Conservation (phyloP, 495 filamentous ascomycete species). For the Evernia prunastri region DNA sequence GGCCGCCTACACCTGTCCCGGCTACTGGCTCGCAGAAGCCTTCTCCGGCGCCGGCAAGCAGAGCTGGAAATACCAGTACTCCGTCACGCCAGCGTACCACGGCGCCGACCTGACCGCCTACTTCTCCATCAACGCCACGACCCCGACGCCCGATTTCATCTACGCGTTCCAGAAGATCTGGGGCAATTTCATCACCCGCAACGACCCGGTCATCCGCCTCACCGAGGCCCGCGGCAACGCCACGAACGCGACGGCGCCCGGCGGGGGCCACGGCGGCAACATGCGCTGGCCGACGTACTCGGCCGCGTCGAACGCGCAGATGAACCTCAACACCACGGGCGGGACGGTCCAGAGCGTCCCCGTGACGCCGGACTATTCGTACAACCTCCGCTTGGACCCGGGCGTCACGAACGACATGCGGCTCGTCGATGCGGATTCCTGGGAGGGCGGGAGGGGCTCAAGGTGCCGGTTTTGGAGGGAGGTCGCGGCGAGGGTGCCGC, state of each 20-base stretch:
- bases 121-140: conserved; percentile 34
- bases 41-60: conserved; percentile 34
- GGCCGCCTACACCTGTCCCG: conserved; percentile 52
- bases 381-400: conserved; percentile 29
- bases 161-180: conserved; percentile 32
- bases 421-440: conserved; percentile 39
- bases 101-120: conserved; percentile 48
- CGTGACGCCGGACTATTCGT: conserved; percentile 5
- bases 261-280: not conserved
- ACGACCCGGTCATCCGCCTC: conserved; percentile 35
- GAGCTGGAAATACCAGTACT: conserved; percentile 54
- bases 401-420: conserved; percentile 42
- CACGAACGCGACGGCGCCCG: not conserved
- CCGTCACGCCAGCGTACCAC: conserved; percentile 49
- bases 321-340: conserved; percentile 50
- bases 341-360: conserved; percentile 26
- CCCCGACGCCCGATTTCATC: conserved; percentile 18
- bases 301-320: conserved; percentile 28
- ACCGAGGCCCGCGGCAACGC: not conserved
- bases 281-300: conserved; percentile 34
- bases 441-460: conserved; percentile 49
- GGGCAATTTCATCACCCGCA: conserved; percentile 44
- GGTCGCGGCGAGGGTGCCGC: not conserved
- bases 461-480: conserved; percentile 2
- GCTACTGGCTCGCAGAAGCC: conserved; percentile 54